phyloP scores from a whole-genome alignment of 805 yeast species.

The Metschnikowia aberdeeniae region DNA sequence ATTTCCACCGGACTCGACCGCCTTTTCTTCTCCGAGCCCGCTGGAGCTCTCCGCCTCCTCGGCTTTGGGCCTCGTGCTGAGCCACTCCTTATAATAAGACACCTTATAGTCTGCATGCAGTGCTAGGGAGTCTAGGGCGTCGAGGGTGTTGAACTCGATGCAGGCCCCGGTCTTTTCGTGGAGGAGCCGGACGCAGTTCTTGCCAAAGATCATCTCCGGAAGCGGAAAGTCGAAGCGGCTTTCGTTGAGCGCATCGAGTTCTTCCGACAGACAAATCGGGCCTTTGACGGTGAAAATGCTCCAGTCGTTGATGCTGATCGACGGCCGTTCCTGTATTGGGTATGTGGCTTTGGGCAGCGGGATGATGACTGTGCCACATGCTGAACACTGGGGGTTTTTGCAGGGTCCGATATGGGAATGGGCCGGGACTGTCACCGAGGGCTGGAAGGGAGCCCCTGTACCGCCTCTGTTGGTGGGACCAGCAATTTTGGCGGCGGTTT shows the following conservation, averaged over 20 bases:
- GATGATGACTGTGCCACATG: constrained; percentile 71
- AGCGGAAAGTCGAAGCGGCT: constrained; percentile 65
- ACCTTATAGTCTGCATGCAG: constrained; percentile 47
- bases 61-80: constrained; percentile 29
- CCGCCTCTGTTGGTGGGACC: too few relatives aligned
- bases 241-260: constrained; percentile 65
- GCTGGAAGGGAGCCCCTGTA: too few relatives aligned
- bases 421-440: constrained; percentile 39
- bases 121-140: constrained; percentile 51
- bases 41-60: background rate
- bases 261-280: constrained; percentile 72
- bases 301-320: constrained; percentile 74
- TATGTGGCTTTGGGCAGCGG: constrained; percentile 67
- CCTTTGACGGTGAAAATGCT: constrained; percentile 63
- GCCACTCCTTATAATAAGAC: constrained; percentile 86
- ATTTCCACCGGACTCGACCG: background rate
- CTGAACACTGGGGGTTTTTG: constrained; percentile 48
- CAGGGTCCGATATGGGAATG: constrained; percentile 34
- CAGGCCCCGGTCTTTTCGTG: constrained; percentile 36
- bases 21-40: background rate
- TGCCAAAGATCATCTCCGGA: constrained; percentile 98
- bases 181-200: constrained; percentile 57
- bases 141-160: constrained; percentile 70
- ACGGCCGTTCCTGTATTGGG: constrained; percentile 63
- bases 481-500: too few relatives aligned